Base-by-base conservation (phyloP, 768 basidiomycete species). In the Tricholoma furcatifolium region DNA sequence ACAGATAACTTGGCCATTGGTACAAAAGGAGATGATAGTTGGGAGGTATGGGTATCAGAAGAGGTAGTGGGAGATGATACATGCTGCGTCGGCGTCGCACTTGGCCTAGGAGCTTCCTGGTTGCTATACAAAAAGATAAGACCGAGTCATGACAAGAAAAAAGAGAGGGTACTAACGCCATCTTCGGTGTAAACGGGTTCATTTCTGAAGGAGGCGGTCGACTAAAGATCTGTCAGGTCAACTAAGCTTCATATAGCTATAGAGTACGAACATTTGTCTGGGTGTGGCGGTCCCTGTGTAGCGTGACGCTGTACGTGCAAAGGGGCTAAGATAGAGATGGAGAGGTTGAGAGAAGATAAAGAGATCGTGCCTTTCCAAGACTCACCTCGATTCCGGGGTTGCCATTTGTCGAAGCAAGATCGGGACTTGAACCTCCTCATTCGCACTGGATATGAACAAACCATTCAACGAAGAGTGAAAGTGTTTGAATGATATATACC, bases 301-400 rank as follows among this genome's bases (percentile, higher is more conserved):
- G 38, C 63, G 63, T 30, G 65, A 48, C 15, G 60, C 61, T 27
- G 49, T 54, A 31, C 67, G 64, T 4, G 58, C 55, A 18, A 63
- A 51, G 6, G 61, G 60, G 44, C 63, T 65, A 38, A 14, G 42
- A 11, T 1, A 30, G 9, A 41, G 14, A 34, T 39, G 38, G 4
- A 40, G 20, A 47, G 15, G n/a, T 31, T 48, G 30, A 62, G 43
- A 42, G 48, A 32, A 43, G 30, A 43, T 39, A 43, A 32, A 10
- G 36, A 41, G 10, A 41, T 11, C 12, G 2, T 23, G 43, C 15
- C n/a, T 6, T 14, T 7, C 24, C 20, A 44, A 24, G 43, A 51
- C 62, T 57, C 27, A 74, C 78, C 77, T 80, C 38, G 77, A 75
- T 57, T 77, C 75, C 38, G 78, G 78, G 3, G 78, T 80, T 48